Evolutionary conservation across 805 yeast species (phyloP).

Genomic region (Sugiyamaella lignohabitans): DNA sequence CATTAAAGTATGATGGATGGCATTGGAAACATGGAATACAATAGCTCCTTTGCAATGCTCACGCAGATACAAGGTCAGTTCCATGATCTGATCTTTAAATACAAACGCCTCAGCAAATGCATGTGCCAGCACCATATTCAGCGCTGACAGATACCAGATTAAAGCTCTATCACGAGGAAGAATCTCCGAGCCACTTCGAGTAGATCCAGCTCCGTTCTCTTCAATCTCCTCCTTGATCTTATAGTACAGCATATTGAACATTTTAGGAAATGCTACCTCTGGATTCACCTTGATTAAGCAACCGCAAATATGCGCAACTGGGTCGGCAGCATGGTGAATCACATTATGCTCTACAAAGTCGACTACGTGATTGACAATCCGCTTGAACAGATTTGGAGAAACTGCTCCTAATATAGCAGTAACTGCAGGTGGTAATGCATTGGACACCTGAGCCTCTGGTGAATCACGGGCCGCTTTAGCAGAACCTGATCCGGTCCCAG

Average conservation of each 20-base stretch:
- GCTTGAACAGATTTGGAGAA: conserved; percentile 26
- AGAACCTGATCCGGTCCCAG: conserved; percentile 30
- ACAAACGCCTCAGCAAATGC: conserved; percentile 49
- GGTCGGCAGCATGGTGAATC: conserved; percentile 50
- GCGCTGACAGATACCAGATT: conserved; percentile 60
- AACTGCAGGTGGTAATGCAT: conserved; percentile 32
- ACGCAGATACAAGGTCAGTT: conserved; percentile 40
- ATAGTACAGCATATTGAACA: conserved; percentile 41
- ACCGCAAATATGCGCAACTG: conserved; percentile 67
- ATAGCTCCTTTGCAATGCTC: conserved; percentile 56
- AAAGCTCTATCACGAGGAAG: conserved; percentile 73
- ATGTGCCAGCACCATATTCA: conserved; percentile 65
- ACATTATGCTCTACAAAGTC: conserved; percentile 57
- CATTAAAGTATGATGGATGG: conserved; percentile 61
- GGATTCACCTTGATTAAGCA: conserved; percentile 64
- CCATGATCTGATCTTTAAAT: conserved; percentile 40
- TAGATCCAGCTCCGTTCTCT: conserved; percentile 75
- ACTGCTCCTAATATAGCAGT: conserved; percentile 32
- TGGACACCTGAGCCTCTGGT: conserved; percentile 44
- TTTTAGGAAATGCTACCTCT: conserved; percentile 37
- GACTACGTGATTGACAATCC: conserved; percentile 25
- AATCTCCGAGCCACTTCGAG: conserved; percentile 57
- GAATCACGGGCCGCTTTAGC: conserved; percentile 31
- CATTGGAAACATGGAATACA: conserved; percentile 52
- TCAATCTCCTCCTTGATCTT: conserved; percentile 59